phyloP scores from a whole-genome alignment of 805 yeast genomes.

The Wickerhamomyces alni region DNA sequence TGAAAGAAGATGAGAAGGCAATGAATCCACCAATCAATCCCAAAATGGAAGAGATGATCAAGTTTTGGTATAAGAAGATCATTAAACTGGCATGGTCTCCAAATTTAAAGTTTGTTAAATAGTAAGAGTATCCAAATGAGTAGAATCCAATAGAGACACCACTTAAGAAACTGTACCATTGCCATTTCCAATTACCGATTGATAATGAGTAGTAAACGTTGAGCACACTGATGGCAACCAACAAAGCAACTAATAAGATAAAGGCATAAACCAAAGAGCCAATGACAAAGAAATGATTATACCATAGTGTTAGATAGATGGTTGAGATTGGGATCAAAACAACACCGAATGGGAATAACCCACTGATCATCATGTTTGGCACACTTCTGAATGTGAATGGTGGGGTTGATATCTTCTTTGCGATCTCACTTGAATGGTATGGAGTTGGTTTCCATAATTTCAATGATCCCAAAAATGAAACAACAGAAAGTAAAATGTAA shows the following conservation, averaged over 20 bases:
- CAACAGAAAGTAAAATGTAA: slow-evolving; percentile 8
- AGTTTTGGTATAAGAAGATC: slow-evolving; percentile 20
- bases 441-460: slow-evolving; percentile 6
- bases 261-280: slow-evolving; percentile 13
- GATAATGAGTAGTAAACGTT: slow-evolving; percentile 19
- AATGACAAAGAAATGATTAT: slow-evolving; percentile 19
- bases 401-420: slow-evolving; percentile 17
- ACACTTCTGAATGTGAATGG: slow-evolving; percentile 21
- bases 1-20: slow-evolving; percentile 14
- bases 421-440: slow-evolving; percentile 13
- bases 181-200: slow-evolving; percentile 27
- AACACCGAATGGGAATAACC: slow-evolving; percentile 25
- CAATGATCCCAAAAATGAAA: slow-evolving; percentile 10
- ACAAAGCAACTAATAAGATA: slow-evolving; percentile 12
- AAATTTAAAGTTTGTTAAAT: slow-evolving; percentile 21
- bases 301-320: slow-evolving; percentile 22
- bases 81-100: slow-evolving; percentile 21
- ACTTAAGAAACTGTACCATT: slow-evolving; percentile 21
- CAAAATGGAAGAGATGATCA: slow-evolving; percentile 18
- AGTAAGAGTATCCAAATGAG: slow-evolving; percentile 20
- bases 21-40: slow-evolving; percentile 21
- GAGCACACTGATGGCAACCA: slow-evolving; percentile 14
- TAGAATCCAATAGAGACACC: slow-evolving; percentile 23
- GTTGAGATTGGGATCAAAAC: slow-evolving; percentile 23
- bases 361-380: slow-evolving; percentile 23